A percentile compares a stretch with the other conserved stretches of the same genome.
Evolutionary conservation across 2,329 filamentous ascomycete genomes (phyloP).

Genomic region (Colletotrichum tanaceti): DNA sequence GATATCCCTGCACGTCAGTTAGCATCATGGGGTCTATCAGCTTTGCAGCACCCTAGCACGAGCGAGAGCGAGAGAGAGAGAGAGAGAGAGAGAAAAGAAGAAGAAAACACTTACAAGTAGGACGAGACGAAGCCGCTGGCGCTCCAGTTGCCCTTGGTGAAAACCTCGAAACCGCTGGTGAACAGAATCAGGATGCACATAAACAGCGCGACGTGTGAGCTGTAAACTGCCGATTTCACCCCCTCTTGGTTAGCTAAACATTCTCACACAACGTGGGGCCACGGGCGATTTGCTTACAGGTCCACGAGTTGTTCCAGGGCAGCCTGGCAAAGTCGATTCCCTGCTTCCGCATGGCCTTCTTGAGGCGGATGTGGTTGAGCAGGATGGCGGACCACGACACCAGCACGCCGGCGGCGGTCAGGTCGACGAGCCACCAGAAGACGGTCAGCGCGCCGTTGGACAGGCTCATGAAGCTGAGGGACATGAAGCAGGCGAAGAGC

Average conservation of each 20-base stretch:
- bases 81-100: too few relatives aligned
- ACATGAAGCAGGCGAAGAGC: constrained; percentile 66
- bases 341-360: constrained; percentile 59
- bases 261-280: too few relatives aligned
- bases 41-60: too few relatives aligned
- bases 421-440: constrained; percentile 69
- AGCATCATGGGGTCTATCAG: constrained; percentile 27
- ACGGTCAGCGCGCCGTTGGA: constrained; percentile 69
- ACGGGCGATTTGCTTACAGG: constrained; percentile 57
- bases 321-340: constrained; percentile 61
- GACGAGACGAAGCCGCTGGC: constrained; percentile 69
- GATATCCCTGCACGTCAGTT: constrained; percentile 60
- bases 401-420: constrained; percentile 63
- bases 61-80: too few relatives aligned
- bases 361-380: constrained; percentile 70
- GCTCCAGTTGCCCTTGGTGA: constrained; percentile 71
- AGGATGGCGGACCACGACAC: constrained; percentile 67
- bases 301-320: constrained; percentile 74
- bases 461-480: constrained; percentile 71
- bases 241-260: constrained; percentile 5
- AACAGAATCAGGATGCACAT: constrained; percentile 74
- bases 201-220: constrained; percentile 69
- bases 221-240: constrained; percentile 62
- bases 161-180: constrained; percentile 76
- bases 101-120: constrained; percentile 68